Conservation (phyloP, 2,329 filamentous ascomycete genomes). For the Monilinia vaccinii-corymbosi region DNA sequence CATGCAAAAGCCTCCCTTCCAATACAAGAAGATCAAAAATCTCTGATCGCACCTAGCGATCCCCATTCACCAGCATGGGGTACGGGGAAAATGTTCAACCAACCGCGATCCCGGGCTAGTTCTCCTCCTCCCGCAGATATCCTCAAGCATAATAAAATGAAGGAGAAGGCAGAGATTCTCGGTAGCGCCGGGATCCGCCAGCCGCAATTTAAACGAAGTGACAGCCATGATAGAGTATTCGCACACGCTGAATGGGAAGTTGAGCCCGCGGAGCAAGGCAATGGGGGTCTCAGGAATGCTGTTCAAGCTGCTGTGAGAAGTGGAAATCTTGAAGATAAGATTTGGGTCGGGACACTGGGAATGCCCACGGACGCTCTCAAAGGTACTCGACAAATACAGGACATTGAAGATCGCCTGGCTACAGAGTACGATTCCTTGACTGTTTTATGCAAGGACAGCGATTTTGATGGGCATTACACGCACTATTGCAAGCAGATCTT, state of each 20-base stretch:
- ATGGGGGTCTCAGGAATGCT: conserved; percentile 84
- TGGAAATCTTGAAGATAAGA: conserved; percentile 62
- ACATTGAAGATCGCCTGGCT: conserved; percentile 74
- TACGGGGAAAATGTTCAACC: conserved; percentile 32
- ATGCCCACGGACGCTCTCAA: conserved; percentile 86
- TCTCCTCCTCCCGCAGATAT: conserved; percentile 69
- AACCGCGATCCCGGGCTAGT: conserved; percentile 67
- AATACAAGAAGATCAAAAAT: conserved; percentile 37
- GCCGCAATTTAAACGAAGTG: conserved; percentile 45
- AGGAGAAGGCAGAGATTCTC: conserved; percentile 49
- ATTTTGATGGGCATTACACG: conserved; percentile 88
- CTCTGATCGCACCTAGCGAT: conserved; percentile 59
- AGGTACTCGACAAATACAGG: conserved; percentile 63
- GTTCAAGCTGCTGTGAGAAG: conserved; percentile 67
- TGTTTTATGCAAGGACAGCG: conserved; percentile 81
- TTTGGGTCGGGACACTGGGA: conserved; percentile 87
- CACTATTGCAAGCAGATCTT: conserved; percentile 97
- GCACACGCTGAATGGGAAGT: conserved; percentile 75
- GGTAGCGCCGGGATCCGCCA: conserved; percentile 50
- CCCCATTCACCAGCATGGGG: conserved; percentile 73
- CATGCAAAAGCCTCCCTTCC: conserved; percentile 46
- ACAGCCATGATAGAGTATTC: conserved; percentile 61
- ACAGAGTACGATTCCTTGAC: conserved; percentile 75
- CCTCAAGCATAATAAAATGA: conserved; percentile 53
- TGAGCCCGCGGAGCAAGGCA: conserved; percentile 79